These are phyloP conservation scores for Apiospora saccharicola DNA, from an alignment of 2,329 filamentous ascomycete genomes.

Conservation along the genomic window DNA sequence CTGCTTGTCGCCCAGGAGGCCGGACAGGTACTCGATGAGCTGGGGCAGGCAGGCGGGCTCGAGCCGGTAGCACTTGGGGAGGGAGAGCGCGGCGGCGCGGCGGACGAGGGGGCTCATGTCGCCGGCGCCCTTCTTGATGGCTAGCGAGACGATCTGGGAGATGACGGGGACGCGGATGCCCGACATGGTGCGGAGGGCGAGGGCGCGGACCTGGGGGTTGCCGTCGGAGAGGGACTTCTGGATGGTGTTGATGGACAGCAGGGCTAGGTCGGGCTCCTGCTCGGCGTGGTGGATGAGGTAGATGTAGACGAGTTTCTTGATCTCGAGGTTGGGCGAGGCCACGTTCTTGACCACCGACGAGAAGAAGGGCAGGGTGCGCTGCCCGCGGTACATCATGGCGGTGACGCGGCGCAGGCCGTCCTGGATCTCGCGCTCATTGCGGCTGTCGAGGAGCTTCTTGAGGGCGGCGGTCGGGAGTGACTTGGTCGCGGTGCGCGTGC, in stretches of 20 bases:
- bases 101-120: constrained; percentile 96
- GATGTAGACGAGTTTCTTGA: constrained; percentile 98
- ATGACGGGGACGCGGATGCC: constrained; percentile 97
- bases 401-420: constrained; percentile 91
- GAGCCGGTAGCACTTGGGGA: constrained; percentile 93
- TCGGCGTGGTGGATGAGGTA: constrained; percentile 98
- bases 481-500: constrained; percentile 63
- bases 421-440: constrained; percentile 89
- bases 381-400: constrained; percentile 92
- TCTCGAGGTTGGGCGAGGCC: constrained; percentile 89
- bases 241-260: constrained; percentile 98
- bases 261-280: constrained; percentile 90
- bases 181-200: constrained; percentile 96
- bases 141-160: constrained; percentile 94
- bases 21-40: constrained; percentile 80
- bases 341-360: constrained; percentile 99
- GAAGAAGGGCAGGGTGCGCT: constrained; percentile 91
- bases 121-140: constrained; percentile 90
- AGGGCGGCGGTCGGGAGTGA: constrained; percentile 82
- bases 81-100: constrained; percentile 89
- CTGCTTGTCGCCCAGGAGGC: constrained; percentile 85
- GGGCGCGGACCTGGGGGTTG: constrained; percentile 87
- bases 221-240: constrained; percentile 95
- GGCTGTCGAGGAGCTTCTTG: constrained; percentile 93
- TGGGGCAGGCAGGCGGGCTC: constrained; percentile 87